A percentile compares a stretch with the other conserved stretches of the same genome.
Evolutionary conservation across 1,284 basidiomycete genomes (phyloP).

Genomic region (Dichomitus squalens): DNA sequence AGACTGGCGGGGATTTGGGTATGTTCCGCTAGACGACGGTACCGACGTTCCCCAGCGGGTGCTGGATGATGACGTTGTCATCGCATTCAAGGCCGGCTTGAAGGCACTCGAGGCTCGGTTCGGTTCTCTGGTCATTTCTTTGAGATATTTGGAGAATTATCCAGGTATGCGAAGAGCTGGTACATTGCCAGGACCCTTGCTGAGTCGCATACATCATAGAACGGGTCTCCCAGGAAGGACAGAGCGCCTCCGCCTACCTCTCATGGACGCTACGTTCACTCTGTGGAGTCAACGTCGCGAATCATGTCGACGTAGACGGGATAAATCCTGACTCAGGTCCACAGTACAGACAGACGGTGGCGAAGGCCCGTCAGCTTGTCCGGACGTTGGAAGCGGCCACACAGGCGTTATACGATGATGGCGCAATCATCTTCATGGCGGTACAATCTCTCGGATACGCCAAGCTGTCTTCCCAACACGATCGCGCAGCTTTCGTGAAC

Average conservation of each 20-base stretch:
- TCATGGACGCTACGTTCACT: constrained; percentile 58
- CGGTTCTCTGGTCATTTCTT: constrained; percentile 20
- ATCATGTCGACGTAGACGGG: constrained; percentile 78
- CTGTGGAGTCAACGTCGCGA: constrained; percentile 73
- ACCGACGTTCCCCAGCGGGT: constrained; percentile 49
- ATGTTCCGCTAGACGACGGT: constrained; percentile 56
- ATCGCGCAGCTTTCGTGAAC: constrained; percentile 6
- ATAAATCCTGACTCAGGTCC: constrained; percentile 53
- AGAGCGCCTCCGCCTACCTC: constrained; percentile 53
- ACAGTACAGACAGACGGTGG: constrained; percentile 63
- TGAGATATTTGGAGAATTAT: constrained; percentile 19
- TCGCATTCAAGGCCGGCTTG: constrained; percentile 52
- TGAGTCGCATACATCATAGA: constrained; percentile 21
- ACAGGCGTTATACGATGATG: constrained; percentile 75
- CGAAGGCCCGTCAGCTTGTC: constrained; percentile 62
- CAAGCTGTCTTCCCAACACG: constrained; percentile 4
- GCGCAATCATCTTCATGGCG: constrained; percentile 55
- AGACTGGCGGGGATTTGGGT: constrained; percentile 79
- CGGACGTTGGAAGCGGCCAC: constrained; percentile 66
- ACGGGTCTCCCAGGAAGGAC: constrained; percentile 35
- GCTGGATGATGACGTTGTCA: constrained; percentile 53
- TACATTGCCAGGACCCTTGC: neutral
- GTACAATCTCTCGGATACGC: constrained; percentile 43
- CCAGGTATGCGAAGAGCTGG: constrained; percentile 17
- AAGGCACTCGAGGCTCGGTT: constrained; percentile 45